Evolutionary conservation across 2,329 filamentous ascomycete genomes (phyloP), one percentile per base, ranked within the genome.

Genomic region (Colletotrichum abscissum): DNA sequence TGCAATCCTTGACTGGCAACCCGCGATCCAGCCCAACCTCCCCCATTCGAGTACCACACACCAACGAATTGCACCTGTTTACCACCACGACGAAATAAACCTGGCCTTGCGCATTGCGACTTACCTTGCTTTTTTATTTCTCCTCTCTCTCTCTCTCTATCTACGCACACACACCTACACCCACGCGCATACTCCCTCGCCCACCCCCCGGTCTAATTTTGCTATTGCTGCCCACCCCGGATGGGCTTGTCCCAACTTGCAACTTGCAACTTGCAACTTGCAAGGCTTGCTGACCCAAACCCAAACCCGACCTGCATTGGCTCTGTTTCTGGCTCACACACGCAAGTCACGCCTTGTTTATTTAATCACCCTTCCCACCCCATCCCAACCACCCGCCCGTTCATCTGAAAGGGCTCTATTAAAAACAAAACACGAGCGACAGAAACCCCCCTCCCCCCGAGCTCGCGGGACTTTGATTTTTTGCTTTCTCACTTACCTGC

Each of bases 21-120:
- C 67, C 22, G 69, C 52, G 58, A 56, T 72, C 65, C 69, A 69
- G 65, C 69, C 69, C 69, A 69, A 63, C 69, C 69, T 59, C 67
- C 67, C 14, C 42, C 60, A 42, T 70, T 70, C 65, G 52, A 22
- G 30, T 33, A 11, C 22, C 16, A 26, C 35, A 26, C 57, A 35
- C 56, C 62, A 46, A 46, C 64, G 22, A 26, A 22, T 60, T n/a
- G 22, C 49, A 52, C 38, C 69, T 11, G 19, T n/a, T 35, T 16
- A 46, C 52, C 30, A 22, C 65, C 60, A 16, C 58, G 19, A 42
- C 58, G 33, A 46, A 33, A 26, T 26, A 22, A 57, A 12, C 52
- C 30, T 62, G 58, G 57, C 60, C 35, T 46, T 63, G 59, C 24
- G 24, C 24, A 26, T 26, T 26, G 24, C 24, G 24, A 26, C 24